These are phyloP conservation scores for Micractinium conductrix DNA, from an alignment of 139 green algal species.

Conservation along the genomic window DNA sequence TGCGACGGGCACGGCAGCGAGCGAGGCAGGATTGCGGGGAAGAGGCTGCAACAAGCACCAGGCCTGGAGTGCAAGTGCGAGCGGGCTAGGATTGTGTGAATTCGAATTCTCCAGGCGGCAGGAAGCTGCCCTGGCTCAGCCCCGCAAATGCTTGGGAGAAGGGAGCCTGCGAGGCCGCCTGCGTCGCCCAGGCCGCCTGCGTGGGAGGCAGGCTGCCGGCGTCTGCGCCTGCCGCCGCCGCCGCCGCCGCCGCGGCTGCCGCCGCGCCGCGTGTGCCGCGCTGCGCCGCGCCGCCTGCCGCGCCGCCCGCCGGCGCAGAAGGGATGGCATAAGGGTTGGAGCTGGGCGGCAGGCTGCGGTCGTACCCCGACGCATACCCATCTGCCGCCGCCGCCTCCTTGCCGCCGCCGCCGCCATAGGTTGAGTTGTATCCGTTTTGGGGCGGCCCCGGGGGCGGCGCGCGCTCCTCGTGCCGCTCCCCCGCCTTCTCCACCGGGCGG, in stretches of 20 bases:
- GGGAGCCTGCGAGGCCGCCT: slow-evolving; percentile 17
- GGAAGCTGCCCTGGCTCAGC: slow-evolving; percentile 34
- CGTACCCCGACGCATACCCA: neutral
- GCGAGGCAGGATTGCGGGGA: too few relatives aligned
- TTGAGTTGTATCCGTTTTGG: neutral
- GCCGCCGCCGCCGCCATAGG: neutral
- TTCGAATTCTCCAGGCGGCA: slow-evolving; percentile 15
- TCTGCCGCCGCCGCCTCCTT: neutral
- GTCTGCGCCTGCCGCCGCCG: neutral
- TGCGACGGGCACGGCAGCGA: too few relatives aligned
- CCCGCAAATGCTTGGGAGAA: slow-evolving; percentile 39
- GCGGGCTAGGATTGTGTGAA: too few relatives aligned
- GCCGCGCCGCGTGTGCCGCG: neutral
- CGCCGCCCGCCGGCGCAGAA: neutral
- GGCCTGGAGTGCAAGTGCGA: too few relatives aligned
- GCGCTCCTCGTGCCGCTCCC: slow-evolving; percentile 19
- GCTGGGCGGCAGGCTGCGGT: slow-evolving; percentile 33
- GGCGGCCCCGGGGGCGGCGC: neutral
- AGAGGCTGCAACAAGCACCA: too few relatives aligned
- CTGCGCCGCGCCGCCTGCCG: neutral
- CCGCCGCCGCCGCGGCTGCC: neutral
- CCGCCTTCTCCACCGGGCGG: slow-evolving; percentile 45
- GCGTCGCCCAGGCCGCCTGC: slow-evolving; percentile 1
- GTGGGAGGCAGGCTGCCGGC: neutral
- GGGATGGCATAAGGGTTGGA: slow-evolving; percentile 45